A percentile compares a stretch with the other conserved stretches of the same genome.
Evolutionary conservation across 1,139 yeast genomes (phyloP).

Genomic region (Pichia sp.): DNA sequence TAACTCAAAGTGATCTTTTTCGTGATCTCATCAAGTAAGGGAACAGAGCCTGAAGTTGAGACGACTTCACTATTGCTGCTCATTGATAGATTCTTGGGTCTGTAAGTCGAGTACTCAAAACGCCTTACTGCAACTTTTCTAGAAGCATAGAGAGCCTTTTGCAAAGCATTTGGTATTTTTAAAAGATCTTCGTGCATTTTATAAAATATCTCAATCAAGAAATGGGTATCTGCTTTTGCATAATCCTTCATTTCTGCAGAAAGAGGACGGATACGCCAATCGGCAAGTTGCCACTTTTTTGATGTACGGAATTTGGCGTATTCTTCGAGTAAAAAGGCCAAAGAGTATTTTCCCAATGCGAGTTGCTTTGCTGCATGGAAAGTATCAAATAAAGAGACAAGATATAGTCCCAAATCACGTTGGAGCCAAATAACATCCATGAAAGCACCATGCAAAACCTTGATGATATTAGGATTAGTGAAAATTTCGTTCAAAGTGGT

Average conservation of each 20-base stretch:
- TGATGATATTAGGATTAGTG: slow-evolving; percentile 72
- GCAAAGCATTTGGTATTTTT: slow-evolving; percentile 39
- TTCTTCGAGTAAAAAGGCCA: slow-evolving; percentile 77
- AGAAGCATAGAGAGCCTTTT: slow-evolving; percentile 68
- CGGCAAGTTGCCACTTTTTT: slow-evolving; percentile 92
- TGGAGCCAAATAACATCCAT: slow-evolving; percentile 98
- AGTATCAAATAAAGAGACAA: slow-evolving; percentile 89
- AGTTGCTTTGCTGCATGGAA: slow-evolving; percentile 80
- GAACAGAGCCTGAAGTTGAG: slow-evolving; percentile 27
- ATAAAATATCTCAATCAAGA: slow-evolving; percentile 75
- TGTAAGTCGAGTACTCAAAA: slow-evolving; percentile 67
- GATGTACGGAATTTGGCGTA: slow-evolving; percentile 85
- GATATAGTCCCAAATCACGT: slow-evolving; percentile 86
- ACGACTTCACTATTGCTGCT: slow-evolving; percentile 26
- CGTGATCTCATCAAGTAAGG: slow-evolving; percentile 21
- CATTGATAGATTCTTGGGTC: slow-evolving; percentile 39
- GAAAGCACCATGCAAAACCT: slow-evolving; percentile 93
- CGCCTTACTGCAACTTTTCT: slow-evolving; percentile 77
- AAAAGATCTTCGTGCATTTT: slow-evolving; percentile 59
- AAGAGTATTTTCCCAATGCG: slow-evolving; percentile 74
- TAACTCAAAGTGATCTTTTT: slow-evolving; percentile 15
- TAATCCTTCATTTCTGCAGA: slow-evolving; percentile 72
- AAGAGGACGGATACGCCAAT: slow-evolving; percentile 92
- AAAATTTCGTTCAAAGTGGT: slow-evolving; percentile 66
- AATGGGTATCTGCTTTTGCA: slow-evolving; percentile 96